Conservation (phyloP, 176 grass and related monocot species). For the Miscanthus lutarioriparius region DNA sequence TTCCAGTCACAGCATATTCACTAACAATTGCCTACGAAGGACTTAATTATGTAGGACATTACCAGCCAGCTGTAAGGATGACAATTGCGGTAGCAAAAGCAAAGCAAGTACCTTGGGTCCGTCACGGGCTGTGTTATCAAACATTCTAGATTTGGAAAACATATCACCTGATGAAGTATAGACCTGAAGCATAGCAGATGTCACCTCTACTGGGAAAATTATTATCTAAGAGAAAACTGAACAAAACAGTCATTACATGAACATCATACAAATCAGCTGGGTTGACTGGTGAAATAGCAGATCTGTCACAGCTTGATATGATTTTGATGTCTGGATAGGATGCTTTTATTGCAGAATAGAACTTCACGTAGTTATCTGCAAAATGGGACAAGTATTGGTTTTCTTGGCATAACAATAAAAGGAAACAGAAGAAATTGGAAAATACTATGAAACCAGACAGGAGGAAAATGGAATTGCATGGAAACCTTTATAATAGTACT, state of each 20-base stretch:
- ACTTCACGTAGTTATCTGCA: constrained; percentile 77
- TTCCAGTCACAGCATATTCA: constrained; percentile 98
- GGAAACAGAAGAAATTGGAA: constrained; percentile 1
- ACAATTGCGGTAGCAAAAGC: neutral
- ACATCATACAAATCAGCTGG: constrained; percentile 93
- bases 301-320: constrained; percentile 82
- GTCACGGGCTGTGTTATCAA: constrained; percentile 56
- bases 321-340: constrained; percentile 77
- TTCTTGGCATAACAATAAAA: constrained; percentile 18
- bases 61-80: constrained; percentile 22
- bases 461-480: neutral
- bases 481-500: constrained; percentile 73
- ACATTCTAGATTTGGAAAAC: constrained; percentile 79
- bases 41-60: constrained; percentile 26
- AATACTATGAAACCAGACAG: neutral
- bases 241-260: constrained; percentile 67
- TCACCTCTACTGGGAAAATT: neutral
- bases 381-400: constrained; percentile 20
- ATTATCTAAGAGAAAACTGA: constrained; percentile 27
- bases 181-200: constrained; percentile 53
- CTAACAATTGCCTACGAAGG: constrained; percentile 80
- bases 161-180: constrained; percentile 84
- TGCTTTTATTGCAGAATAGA: constrained; percentile 81
- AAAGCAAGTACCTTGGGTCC: constrained; percentile 63
- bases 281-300: constrained; percentile 51